These are phyloP conservation scores for Naganishia albida DNA, from an alignment of 1,284 basidiomycete species.

Conservation along the genomic window DNA sequence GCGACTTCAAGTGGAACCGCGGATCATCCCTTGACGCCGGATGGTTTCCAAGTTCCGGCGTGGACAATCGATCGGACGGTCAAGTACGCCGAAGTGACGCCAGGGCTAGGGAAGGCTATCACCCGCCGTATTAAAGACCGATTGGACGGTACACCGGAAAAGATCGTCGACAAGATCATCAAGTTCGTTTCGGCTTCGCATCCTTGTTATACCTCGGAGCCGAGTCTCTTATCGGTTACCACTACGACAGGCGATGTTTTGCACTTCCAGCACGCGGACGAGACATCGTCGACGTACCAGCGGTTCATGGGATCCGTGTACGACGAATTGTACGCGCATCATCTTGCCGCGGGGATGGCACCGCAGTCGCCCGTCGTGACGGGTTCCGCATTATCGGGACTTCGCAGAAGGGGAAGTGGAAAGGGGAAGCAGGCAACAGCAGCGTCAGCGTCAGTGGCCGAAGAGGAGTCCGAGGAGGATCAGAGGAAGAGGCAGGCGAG, in stretches of 20 bases:
- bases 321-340: slow-evolving; percentile 57
- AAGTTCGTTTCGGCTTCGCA: slow-evolving; percentile 43
- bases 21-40: slow-evolving; percentile 30
- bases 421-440: slow-evolving; percentile 19
- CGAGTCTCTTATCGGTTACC: slow-evolving; percentile 10
- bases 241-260: slow-evolving; percentile 40
- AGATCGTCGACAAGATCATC: slow-evolving; percentile 65
- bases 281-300: slow-evolving; percentile 65
- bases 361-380: slow-evolving; percentile 8
- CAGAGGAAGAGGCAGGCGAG: slow-evolving; percentile 36
- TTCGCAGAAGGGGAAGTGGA: slow-evolving; percentile 35
- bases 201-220: slow-evolving; percentile 29
- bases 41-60: slow-evolving; percentile 49
- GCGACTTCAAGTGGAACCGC: background rate
- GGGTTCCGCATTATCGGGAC: slow-evolving; percentile 17
- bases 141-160: slow-evolving; percentile 60
- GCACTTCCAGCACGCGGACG: slow-evolving; percentile 40
- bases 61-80: slow-evolving; percentile 49
- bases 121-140: slow-evolving; percentile 62
- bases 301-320: slow-evolving; percentile 69
- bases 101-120: slow-evolving; percentile 63
- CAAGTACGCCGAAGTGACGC: slow-evolving; percentile 59
- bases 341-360: background rate
- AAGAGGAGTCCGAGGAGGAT: slow-evolving; percentile 42
- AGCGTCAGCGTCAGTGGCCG: slow-evolving; percentile 39